phyloP scores from a whole-genome alignment of 2,329 filamentous ascomycete species.

The Falciphora oryzae region DNA sequence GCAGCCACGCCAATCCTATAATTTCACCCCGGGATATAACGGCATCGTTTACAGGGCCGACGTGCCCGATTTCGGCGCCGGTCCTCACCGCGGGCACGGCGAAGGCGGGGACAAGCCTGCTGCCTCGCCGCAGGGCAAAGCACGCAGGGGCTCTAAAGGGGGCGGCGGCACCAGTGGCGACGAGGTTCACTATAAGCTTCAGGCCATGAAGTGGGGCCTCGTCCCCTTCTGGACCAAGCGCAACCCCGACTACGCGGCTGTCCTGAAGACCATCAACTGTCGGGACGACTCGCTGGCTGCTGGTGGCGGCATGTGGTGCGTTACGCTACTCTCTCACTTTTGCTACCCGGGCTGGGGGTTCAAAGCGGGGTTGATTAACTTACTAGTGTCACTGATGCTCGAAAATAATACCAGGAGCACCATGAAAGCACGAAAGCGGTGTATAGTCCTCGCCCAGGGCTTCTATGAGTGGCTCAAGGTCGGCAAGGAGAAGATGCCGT shows the following conservation, averaged over 20 bases:
- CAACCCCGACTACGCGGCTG: conserved; percentile 67
- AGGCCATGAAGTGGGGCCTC: conserved; percentile 94
- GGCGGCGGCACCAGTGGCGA: conserved; percentile 17
- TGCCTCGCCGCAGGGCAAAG: conserved; percentile 9
- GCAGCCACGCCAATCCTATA: conserved; percentile 70
- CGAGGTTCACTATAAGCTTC: conserved; percentile 67
- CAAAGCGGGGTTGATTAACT: neutral
- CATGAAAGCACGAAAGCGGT: conserved; percentile 87
- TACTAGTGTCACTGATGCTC: neutral
- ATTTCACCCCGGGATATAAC: conserved; percentile 83
- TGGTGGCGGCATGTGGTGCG: conserved; percentile 77
- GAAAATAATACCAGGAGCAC: conserved; percentile 25
- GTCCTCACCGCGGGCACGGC: conserved; percentile 24
- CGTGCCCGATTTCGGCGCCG: conserved; percentile 54
- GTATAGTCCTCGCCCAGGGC: conserved; percentile 80
- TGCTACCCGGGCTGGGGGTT: too few relatives aligned
- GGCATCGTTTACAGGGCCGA: conserved; percentile 83
- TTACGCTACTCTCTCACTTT: neutral
- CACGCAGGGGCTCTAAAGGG: neutral
- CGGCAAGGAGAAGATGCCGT: conserved; percentile 73
- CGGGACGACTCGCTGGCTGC: conserved; percentile 78
- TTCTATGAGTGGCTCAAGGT: conserved; percentile 97
- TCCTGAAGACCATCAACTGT: conserved; percentile 92
- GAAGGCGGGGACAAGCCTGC: neutral
- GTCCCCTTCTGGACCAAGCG: conserved; percentile 91